Evolutionary conservation across 176 grass and related monocot genomes (phyloP).

Genomic region (Bonia amplexicaulis): DNA sequence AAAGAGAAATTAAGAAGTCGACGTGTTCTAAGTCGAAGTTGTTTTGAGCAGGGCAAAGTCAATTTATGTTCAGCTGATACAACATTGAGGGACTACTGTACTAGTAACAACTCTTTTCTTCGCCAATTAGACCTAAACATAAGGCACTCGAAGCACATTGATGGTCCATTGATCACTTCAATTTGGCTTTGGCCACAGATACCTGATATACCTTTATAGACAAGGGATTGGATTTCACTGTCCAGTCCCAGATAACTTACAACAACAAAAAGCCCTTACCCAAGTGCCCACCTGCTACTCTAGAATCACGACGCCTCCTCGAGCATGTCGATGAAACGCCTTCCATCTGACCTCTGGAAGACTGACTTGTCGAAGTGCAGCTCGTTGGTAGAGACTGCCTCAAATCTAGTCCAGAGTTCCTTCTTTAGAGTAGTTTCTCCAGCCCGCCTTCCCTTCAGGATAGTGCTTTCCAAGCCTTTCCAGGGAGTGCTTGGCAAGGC

Average conservation of each 20-base stretch:
- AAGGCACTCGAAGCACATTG: neutral
- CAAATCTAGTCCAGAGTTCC: conserved; percentile 88
- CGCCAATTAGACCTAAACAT: neutral
- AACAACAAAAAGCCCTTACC: neutral
- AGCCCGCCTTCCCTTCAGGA: conserved; percentile 48
- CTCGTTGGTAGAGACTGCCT: conserved; percentile 51
- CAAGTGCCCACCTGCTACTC: neutral
- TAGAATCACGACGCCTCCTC: conserved; percentile 56
- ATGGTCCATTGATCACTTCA: neutral
- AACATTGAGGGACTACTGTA: neutral
- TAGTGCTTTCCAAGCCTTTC: conserved; percentile 72
- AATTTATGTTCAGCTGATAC: neutral
- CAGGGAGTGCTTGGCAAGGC: conserved; percentile 43
- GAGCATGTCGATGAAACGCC: conserved; percentile 80
- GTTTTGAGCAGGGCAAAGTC: neutral
- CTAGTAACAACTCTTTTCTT: neutral
- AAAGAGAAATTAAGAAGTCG: too few relatives aligned
- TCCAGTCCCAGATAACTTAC: neutral
- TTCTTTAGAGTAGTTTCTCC: conserved; percentile 89
- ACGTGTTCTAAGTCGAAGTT: too few relatives aligned
- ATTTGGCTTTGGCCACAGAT: neutral
- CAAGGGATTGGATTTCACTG: neutral
- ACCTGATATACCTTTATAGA: neutral
- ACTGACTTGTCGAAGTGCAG: conserved; percentile 52
- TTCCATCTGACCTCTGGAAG: conserved; percentile 46